These are phyloP conservation scores for Citrullus colocynthis DNA, from an alignment of 306 rosid genomes.

Conservation along the genomic window DNA sequence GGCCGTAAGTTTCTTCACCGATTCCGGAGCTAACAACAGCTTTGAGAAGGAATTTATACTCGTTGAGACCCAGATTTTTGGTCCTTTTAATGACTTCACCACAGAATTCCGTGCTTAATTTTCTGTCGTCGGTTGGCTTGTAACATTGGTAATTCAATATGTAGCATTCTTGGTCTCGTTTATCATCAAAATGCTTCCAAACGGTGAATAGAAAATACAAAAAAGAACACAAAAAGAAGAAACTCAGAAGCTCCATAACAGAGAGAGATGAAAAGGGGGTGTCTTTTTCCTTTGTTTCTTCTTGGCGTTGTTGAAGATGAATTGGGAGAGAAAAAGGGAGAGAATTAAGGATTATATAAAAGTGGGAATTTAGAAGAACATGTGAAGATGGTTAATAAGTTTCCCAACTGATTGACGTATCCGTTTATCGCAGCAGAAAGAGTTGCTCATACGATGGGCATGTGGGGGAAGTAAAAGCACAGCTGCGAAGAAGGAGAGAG, in stretches of 20 bases:
- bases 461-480: neutral
- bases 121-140: conserved; percentile 68
- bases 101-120: conserved; percentile 36
- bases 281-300: neutral
- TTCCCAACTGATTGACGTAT: neutral
- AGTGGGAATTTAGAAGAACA: neutral
- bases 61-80: conserved; percentile 46
- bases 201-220: conserved; percentile 33
- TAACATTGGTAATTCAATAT: conserved; percentile 53
- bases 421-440: too few species aligned
- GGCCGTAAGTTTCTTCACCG: conserved; percentile 84
- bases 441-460: neutral
- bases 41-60: conserved; percentile 71
- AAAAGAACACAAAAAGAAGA: conserved; percentile 16
- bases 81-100: conserved; percentile 48
- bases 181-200: conserved; percentile 38
- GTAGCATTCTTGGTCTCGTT: conserved; percentile 54
- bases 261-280: neutral
- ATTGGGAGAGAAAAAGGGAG: neutral
- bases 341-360: too few species aligned
- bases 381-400: conserved; percentile 5
- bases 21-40: conserved; percentile 84
- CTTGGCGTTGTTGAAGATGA: neutral
- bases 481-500: neutral
- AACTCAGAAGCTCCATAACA: conserved; percentile 42